Conservation (phyloP, 139 green algal species). For the Chlamydomonas sp. region DNA sequence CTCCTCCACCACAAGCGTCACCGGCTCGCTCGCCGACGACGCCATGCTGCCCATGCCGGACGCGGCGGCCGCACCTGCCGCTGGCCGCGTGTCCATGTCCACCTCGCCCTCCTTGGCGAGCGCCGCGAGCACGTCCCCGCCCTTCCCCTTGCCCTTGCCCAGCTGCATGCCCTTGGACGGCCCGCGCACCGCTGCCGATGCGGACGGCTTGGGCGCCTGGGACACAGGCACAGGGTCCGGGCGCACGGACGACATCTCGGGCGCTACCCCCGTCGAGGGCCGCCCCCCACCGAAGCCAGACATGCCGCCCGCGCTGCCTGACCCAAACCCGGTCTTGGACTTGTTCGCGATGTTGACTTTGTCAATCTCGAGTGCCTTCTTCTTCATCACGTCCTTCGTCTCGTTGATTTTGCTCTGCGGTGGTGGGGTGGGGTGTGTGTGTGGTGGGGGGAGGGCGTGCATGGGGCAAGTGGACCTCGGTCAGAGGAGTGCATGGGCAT, state of each 20-base stretch:
- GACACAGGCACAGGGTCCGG: too few species aligned
- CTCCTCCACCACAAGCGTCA: constrained; percentile 70
- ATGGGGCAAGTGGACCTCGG: constrained; percentile 1
- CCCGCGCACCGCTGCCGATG: too few species aligned
- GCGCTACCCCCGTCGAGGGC: neutral
- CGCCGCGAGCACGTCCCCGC: constrained; percentile 76
- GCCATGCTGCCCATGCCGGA: constrained; percentile 17
- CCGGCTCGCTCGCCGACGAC: constrained; percentile 33
- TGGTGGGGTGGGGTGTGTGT: too few species aligned
- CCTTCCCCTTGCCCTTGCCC: constrained; percentile 77
- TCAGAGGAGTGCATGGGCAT: too few species aligned
- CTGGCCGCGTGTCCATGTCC: constrained; percentile 37
- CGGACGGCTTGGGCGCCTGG: too few species aligned
- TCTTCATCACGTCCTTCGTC: constrained; percentile 90
- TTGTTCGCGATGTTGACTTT: constrained; percentile 76
- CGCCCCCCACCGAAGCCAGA: constrained; percentile 23
- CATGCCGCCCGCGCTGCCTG: constrained; percentile 4
- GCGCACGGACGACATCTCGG: neutral
- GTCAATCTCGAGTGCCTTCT: constrained; percentile 92
- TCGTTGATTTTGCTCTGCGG: constrained; percentile 61
- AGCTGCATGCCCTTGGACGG: constrained; percentile 70
- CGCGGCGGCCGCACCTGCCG: constrained; percentile 10
- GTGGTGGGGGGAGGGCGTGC: too few species aligned
- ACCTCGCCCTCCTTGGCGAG: constrained; percentile 73
- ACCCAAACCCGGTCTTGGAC: constrained; percentile 15